These are phyloP conservation scores for Theobroma cacao DNA, from an alignment of 345 rosid species.

Conservation along the genomic window DNA sequence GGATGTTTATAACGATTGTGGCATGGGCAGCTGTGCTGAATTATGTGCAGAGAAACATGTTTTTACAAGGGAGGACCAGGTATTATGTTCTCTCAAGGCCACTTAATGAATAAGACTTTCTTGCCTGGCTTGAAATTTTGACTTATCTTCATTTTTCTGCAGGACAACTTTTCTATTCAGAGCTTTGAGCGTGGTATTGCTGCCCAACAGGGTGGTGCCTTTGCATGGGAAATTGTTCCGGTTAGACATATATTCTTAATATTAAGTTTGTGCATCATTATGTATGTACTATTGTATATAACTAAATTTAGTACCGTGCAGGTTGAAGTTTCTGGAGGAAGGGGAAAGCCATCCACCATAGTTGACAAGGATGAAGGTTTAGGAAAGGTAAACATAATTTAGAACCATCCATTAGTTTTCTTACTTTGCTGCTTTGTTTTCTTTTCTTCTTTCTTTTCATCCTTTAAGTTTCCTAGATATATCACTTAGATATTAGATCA, in stretches of 20 bases:
- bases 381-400: constrained; percentile 64
- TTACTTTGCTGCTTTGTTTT: neutral
- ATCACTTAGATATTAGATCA: neutral
- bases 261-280: constrained; percentile 1
- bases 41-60: constrained; percentile 75
- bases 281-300: neutral
- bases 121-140: neutral
- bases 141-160: constrained; percentile 26
- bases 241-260: constrained; percentile 42
- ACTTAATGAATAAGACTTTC: neutral
- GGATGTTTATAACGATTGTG: constrained; percentile 91
- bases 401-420: neutral
- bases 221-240: constrained; percentile 91
- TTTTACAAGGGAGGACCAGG: constrained; percentile 90
- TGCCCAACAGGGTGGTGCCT: constrained; percentile 81
- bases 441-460: neutral
- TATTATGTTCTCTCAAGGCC: constrained; percentile 20
- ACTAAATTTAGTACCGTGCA: constrained; percentile 25
- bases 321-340: constrained; percentile 97
- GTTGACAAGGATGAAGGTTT: constrained; percentile 94
- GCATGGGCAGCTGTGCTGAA: constrained; percentile 97
- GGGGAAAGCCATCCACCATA: constrained; percentile 78
- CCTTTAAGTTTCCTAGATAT: neutral
- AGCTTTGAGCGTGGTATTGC: constrained; percentile 99
- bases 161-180: constrained; percentile 86